Conservation (phyloP, 1,139 yeast genomes). For the Sugiyamaella castrensis region DNA sequence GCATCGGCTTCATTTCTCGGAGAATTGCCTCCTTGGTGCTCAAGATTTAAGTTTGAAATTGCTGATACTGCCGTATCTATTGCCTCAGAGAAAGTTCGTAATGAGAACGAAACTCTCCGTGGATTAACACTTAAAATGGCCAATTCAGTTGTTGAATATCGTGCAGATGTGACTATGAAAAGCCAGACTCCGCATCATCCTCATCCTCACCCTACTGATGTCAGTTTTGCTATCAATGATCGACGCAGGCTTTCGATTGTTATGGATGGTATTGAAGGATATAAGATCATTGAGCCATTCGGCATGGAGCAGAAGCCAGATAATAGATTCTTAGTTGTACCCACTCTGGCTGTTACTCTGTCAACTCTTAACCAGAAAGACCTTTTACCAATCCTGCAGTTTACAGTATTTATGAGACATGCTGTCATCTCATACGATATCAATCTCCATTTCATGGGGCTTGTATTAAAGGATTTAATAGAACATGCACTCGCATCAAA, state of each 20-base stretch:
- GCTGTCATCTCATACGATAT: conserved; percentile 31
- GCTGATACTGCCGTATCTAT: conserved; percentile 32
- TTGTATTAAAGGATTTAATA: conserved; percentile 20
- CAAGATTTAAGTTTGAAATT: conserved; percentile 29
- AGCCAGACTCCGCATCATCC: neutral
- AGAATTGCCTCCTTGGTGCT: conserved; percentile 36
- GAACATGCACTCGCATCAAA: conserved; percentile 22
- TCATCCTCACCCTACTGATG: conserved; percentile 2
- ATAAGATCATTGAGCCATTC: conserved; percentile 30
- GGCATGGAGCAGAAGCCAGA: conserved; percentile 24
- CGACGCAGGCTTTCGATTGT: conserved; percentile 22
- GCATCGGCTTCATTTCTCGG: conserved; percentile 24
- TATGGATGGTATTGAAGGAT: conserved; percentile 33
- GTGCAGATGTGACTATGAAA: conserved; percentile 15
- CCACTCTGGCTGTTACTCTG: conserved; percentile 26
- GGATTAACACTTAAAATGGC: conserved; percentile 28
- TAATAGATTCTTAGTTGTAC: conserved; percentile 30
- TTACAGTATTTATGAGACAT: conserved; percentile 30
- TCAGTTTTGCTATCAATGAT: conserved; percentile 4
- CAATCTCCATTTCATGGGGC: conserved; percentile 31
- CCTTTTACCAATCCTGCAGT: conserved; percentile 19
- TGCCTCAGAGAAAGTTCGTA: conserved; percentile 26
- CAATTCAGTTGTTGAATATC: conserved; percentile 26
- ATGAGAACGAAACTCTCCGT: conserved; percentile 23
- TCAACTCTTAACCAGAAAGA: conserved; percentile 20